Evolutionary conservation across 2,329 filamentous ascomycete species (phyloP).

Genomic region (Monilinia laxa): DNA sequence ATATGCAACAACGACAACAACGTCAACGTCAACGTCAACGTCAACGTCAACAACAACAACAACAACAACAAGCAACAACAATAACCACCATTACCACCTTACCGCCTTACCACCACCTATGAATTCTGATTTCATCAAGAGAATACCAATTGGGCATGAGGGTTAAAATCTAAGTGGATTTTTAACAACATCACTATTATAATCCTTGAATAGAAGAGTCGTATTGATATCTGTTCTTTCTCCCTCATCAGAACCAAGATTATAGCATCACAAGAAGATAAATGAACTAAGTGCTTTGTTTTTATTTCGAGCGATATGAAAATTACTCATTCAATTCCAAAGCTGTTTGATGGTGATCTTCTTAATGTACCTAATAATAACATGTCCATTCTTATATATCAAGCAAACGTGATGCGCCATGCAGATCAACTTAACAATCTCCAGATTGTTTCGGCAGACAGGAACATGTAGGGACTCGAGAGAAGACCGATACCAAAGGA

Average conservation of each 20-base stretch:
- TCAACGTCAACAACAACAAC: too few species aligned
- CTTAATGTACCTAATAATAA: not conserved
- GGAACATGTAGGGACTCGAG: not conserved
- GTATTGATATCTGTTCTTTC: not conserved
- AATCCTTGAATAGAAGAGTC: not conserved
- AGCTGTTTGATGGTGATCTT: not conserved
- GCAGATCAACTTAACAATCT: not conserved
- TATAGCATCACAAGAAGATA: not conserved
- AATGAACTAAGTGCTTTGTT: not conserved
- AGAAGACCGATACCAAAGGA: not conserved
- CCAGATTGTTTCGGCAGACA: not conserved
- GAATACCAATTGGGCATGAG: not conserved
- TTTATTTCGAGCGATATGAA: not conserved
- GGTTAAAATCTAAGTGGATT: not conserved
- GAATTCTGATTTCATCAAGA: not conserved
- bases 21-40: too few species aligned
- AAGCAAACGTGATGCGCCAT: not conserved
- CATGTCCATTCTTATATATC: not conserved
- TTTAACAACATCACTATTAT: not conserved
- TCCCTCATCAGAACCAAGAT: not conserved
- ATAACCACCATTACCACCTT: too few species aligned
- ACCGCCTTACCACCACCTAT: too few species aligned
- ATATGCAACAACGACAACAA: not conserved
- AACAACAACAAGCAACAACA: not conserved
- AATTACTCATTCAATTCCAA: not conserved